Conservation (phyloP, 2,329 filamentous ascomycete genomes). For the Ceratocystis lukuohia region DNA sequence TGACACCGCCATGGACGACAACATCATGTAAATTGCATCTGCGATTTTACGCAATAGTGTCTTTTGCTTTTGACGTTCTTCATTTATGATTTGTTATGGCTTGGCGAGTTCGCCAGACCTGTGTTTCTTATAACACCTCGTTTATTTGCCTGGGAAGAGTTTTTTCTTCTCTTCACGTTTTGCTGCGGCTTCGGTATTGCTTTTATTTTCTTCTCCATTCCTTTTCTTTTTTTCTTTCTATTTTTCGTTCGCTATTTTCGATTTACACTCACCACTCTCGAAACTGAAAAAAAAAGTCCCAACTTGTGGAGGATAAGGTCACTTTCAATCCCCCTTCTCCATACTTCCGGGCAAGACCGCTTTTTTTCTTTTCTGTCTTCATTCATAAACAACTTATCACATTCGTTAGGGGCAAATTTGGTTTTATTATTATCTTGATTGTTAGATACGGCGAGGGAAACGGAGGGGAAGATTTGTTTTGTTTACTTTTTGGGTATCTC, state of each 20-base stretch:
- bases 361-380: slow-evolving; percentile 14
- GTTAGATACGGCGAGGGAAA: neutral
- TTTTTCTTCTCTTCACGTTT: neutral
- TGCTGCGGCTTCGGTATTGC: neutral
- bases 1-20: slow-evolving; percentile 52
- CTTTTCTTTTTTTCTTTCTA: neutral
- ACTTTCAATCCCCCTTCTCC: too few species aligned
- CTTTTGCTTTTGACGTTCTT: neutral
- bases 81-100: slow-evolving; percentile 14
- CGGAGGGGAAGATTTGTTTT: neutral
- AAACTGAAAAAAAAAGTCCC: slow-evolving; percentile 5
- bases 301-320: neutral
- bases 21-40: slow-evolving; percentile 15
- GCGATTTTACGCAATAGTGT: neutral
- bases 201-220: slow-evolving; percentile 10
- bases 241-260: neutral
- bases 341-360: neutral
- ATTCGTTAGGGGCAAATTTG: slow-evolving; percentile 3
- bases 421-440: slow-evolving; percentile 2
- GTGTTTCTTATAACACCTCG: neutral
- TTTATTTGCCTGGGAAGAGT: neutral
- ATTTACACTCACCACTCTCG: neutral
- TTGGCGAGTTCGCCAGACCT: slow-evolving; percentile 11
- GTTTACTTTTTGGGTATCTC: neutral
- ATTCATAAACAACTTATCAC: neutral